Conservation (phyloP, 306 rosid genomes). For the barrel medic (Medicago truncatula) region MtrunA17r5.0-ANR NC_053046.1:40878501-40879000, state of each 20-base stretch:
- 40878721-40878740: not conserved
- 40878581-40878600: not conserved
- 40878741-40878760: not conserved
- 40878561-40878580: not conserved
- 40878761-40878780: not conserved
- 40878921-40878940: constrained; percentile 13
- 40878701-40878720: not conserved
- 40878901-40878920: not conserved
- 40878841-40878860: not conserved
- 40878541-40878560: not conserved
- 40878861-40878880: constrained; percentile 27
- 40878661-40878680: not conserved
- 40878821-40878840: not conserved
- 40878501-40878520: too few relatives aligned
- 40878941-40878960: not conserved
- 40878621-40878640: not conserved
- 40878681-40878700: not conserved
- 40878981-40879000: constrained; percentile 34
- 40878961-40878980: not conserved
- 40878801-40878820: not conserved
- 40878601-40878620: not conserved
- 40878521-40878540: not conserved
- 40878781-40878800: not conserved
- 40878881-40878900: not conserved
- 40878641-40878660: constrained; percentile 19